Conservation (phyloP, 1,139 yeast genomes). For the Nakaseomyces nivariensis region DNA sequence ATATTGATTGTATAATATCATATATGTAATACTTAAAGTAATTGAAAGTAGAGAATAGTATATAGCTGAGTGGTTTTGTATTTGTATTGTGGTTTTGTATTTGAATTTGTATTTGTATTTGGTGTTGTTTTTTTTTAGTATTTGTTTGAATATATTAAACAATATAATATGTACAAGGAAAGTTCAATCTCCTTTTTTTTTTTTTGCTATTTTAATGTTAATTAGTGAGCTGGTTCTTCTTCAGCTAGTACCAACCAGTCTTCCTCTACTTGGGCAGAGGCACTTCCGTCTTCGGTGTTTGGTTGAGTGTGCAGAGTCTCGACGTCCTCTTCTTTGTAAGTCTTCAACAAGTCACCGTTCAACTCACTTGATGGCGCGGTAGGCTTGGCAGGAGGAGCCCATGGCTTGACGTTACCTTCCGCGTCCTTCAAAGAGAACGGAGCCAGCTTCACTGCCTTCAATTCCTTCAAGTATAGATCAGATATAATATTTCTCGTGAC, state of each 20-base stretch:
- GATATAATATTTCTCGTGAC: constrained; percentile 45
- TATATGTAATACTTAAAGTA: neutral
- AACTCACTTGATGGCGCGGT: constrained; percentile 61
- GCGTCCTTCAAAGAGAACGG: constrained; percentile 65
- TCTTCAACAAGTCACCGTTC: constrained; percentile 52
- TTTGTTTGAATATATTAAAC: too few relatives aligned
- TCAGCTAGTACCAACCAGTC: constrained; percentile 81
- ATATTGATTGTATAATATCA: neutral
- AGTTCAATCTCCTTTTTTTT: neutral
- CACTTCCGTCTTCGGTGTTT: neutral
- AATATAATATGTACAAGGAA: neutral
- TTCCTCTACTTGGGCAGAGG: constrained; percentile 40
- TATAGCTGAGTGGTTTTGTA: too few relatives aligned
- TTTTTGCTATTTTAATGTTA: neutral
- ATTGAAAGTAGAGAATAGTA: too few relatives aligned
- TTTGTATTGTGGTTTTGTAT: too few relatives aligned
- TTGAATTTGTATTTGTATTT: too few relatives aligned
- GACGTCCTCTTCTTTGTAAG: constrained; percentile 67
- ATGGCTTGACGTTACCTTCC: constrained; percentile 69
- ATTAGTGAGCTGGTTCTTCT: constrained; percentile 11
- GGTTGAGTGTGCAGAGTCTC: constrained; percentile 43
- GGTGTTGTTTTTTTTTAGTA: too few relatives aligned
- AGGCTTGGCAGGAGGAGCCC: constrained; percentile 72
- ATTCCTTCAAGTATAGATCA: constrained; percentile 79
- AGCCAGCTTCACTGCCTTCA: constrained; percentile 81